Percentiles rank a stretch among this genome's conserved stretches.
phyloP scores from a whole-genome alignment of 345 rosid species.

The Moringa oleifera region DNA sequence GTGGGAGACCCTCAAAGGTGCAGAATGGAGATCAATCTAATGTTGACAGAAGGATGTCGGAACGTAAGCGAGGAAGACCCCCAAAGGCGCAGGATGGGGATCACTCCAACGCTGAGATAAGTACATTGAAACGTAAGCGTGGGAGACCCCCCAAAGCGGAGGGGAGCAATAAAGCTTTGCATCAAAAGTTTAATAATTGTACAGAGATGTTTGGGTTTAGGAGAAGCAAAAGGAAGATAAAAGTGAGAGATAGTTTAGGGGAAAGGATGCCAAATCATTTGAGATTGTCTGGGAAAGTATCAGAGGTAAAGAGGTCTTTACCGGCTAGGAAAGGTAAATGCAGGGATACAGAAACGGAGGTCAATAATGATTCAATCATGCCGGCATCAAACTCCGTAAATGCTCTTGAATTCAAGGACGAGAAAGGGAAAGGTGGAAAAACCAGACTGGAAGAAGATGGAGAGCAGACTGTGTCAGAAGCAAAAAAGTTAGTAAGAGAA shows the following conservation, averaged over 20 bases:
- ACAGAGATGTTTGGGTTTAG: constrained; percentile 23
- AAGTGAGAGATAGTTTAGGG: constrained; percentile 16
- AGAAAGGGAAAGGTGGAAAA: constrained; percentile 17
- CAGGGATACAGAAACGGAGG: constrained; percentile 15
- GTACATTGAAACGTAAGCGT: constrained; percentile 19
- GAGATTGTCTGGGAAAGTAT: constrained; percentile 11
- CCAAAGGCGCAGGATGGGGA: constrained; percentile 8
- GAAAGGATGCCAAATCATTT: constrained; percentile 16
- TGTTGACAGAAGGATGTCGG: constrained; percentile 6
- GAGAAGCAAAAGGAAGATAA: constrained; percentile 18
- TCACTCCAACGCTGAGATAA: constrained; percentile 6
- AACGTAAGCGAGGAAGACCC: constrained; percentile 11
- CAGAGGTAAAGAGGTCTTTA: constrained; percentile 14
- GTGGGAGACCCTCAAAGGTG: constrained; percentile 34
- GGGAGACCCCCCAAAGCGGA: constrained; percentile 23
- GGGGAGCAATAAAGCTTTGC: neutral
- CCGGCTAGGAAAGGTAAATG: constrained; percentile 18
- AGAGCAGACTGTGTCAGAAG: constrained; percentile 20
- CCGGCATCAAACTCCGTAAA: constrained; percentile 6
- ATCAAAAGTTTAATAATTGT: constrained; percentile 11
- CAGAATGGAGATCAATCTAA: constrained; percentile 7
- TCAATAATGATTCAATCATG: constrained; percentile 9
- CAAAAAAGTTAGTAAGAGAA: constrained; percentile 60
- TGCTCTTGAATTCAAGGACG: constrained; percentile 6
- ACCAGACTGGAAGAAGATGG: constrained; percentile 17